Conservation (phyloP, 169 alveolate genomes). For the Theileria equi region DNA sequence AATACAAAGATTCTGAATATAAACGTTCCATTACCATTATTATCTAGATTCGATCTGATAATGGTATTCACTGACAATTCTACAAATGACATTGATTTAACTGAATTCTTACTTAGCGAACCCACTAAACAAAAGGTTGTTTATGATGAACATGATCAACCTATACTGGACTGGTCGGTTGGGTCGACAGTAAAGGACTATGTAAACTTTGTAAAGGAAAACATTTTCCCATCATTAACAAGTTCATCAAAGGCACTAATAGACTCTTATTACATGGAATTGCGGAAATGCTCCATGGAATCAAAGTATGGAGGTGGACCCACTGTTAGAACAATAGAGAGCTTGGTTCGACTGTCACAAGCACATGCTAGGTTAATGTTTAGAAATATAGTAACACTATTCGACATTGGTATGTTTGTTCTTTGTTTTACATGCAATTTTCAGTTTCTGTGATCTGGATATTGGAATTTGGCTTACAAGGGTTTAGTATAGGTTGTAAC, state of each 20-base stretch:
- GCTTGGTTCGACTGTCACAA: constrained; percentile 86
- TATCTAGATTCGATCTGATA: constrained; percentile 73
- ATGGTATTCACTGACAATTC: constrained; percentile 60
- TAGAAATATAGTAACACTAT: constrained; percentile 67
- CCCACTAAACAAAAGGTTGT: background rate
- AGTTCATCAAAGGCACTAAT: constrained; percentile 46
- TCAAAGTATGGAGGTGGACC: constrained; percentile 74
- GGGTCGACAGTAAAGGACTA: constrained; percentile 52
- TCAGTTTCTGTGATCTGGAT: constrained; percentile 52
- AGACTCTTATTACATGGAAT: constrained; percentile 50
- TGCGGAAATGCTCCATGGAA: constrained; percentile 20
- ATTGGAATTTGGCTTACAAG: constrained; percentile 54
- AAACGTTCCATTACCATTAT: constrained; percentile 71
- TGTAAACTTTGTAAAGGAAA: constrained; percentile 48
- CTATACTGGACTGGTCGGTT: constrained; percentile 46
- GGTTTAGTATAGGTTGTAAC: constrained; percentile 26
- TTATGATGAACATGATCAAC: background rate
- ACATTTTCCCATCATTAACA: constrained; percentile 51
- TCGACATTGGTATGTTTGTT: constrained; percentile 72
- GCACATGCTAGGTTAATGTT: constrained; percentile 90
- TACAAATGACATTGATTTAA: constrained; percentile 16
- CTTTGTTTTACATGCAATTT: background rate
- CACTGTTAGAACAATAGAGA: constrained; percentile 87
- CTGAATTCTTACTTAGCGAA: constrained; percentile 48
- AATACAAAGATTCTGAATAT: constrained; percentile 28